Base-by-base conservation (phyloP, 495 filamentous ascomycete species). In the Tuber indicum region DNA sequence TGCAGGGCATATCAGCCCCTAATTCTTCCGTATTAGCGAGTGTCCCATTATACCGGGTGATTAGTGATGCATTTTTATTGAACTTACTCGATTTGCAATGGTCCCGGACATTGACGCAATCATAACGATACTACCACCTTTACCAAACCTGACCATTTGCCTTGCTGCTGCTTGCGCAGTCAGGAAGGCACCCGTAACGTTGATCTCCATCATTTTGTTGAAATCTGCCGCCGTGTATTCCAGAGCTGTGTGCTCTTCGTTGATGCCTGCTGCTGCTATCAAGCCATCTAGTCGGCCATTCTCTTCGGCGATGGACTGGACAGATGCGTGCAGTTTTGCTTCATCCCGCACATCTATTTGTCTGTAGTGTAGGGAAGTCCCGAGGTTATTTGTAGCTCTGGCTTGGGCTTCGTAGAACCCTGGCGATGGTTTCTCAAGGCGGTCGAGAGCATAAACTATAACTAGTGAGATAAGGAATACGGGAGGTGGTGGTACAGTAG, bases 41-140 rank as follows among this genome's bases (percentile, higher is more conserved):
- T 6, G 32, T 52, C 1, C 44, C 21, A 5, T 49, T 62, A 41
- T 39, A 21, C 16, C 17, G 14, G 58, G 26, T 16, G 26, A 66
- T 36, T 7, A 66, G 58, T 21, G 39, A 32, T 16, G 58, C 19
- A 12, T 36, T 5, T 16, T 42, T 36, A 41, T 19, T 45, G 12
- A 69, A 71, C 81, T 45, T 83, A 86, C 90, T 73, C 88, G 83
- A 82, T 95, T 96, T 23, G 93, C 93, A 75, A 96, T 87, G 9
- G 90, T 90, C 17, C 91, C 93, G 81, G 90, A 92, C 93, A 95
- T 95, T 77, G 88, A 91, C 14, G 90, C 93, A 75, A 95, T 91
- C 69, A 95, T 82, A 66, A 91, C 87, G 72, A 96, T 89, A 43
- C 82, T 83, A 8, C 82, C 82, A 17, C 77, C 77, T 39, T 79